These are phyloP conservation scores for Arctostaphylos glauca DNA, from an alignment of 148 eudicot species.

Conservation along the genomic window DNA sequence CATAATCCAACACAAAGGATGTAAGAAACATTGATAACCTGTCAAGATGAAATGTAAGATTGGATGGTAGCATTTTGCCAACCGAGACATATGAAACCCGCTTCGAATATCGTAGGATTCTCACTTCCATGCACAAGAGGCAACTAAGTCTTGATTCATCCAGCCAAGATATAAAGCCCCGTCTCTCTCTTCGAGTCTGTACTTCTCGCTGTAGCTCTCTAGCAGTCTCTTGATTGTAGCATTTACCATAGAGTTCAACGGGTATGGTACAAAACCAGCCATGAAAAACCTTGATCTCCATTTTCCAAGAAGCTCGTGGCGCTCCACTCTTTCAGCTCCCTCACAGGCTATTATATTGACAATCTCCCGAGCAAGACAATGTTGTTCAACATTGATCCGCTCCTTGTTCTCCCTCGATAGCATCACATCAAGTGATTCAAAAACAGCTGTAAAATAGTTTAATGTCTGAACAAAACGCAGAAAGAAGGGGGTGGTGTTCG, in stretches of 20 bases:
- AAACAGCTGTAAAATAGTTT: constrained; percentile 45
- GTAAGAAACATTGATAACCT: background rate
- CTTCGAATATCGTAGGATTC: background rate
- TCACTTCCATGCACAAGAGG: constrained; percentile 62
- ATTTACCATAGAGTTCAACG: constrained; percentile 48
- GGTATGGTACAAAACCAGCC: constrained; percentile 61
- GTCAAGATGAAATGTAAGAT: background rate
- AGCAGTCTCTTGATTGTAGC: constrained; percentile 37
- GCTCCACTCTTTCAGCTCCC: constrained; percentile 54
- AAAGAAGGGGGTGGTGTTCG: constrained; percentile 45
- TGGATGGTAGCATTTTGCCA: background rate
- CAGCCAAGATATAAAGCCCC: constrained; percentile 52
- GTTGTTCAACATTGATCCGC: constrained; percentile 56
- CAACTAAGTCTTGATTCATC: constrained; percentile 43
- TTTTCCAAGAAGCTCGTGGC: constrained; percentile 58
- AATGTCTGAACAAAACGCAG: constrained; percentile 47
- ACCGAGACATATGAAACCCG: background rate
- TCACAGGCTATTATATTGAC: constrained; percentile 66
- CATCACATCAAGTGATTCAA: constrained; percentile 51
- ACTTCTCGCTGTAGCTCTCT: constrained; percentile 36
- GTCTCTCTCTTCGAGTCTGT: constrained; percentile 48
- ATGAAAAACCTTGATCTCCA: constrained; percentile 54
- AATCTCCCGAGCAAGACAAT: constrained; percentile 55
- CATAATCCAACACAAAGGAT: constrained; percentile 1
- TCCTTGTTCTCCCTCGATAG: constrained; percentile 42